Conservation (phyloP, 2,329 filamentous ascomycete genomes). For the Phoma sp. region DNA sequence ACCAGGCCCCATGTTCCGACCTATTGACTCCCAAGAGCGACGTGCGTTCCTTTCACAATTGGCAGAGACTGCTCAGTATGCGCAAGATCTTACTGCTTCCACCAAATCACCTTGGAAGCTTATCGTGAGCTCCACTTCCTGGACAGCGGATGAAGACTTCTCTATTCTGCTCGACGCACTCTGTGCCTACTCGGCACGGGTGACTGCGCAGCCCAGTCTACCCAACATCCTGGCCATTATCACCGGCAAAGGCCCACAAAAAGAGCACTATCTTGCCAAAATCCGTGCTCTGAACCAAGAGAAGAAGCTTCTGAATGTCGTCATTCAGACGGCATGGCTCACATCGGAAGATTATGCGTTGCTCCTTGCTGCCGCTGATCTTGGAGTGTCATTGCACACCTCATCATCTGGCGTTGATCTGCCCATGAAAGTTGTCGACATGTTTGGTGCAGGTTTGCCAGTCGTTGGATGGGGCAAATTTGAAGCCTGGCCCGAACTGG, state of each 20-base stretch:
- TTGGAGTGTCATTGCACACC: slow-evolving; percentile 90
- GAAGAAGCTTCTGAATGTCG: slow-evolving; percentile 71
- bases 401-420: slow-evolving; percentile 94
- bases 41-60: slow-evolving; percentile 68
- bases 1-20: slow-evolving; percentile 81
- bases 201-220: slow-evolving; percentile 54
- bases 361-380: slow-evolving; percentile 81
- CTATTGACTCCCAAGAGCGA: slow-evolving; percentile 56
- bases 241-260: slow-evolving; percentile 90
- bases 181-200: slow-evolving; percentile 69
- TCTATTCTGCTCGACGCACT: slow-evolving; percentile 83
- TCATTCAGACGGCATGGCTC: slow-evolving; percentile 83
- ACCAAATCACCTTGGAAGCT: slow-evolving; percentile 66
- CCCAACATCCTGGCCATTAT: slow-evolving; percentile 85
- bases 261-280: slow-evolving; percentile 71
- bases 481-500: slow-evolving; percentile 88
- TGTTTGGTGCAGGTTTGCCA: slow-evolving; percentile 94
- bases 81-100: slow-evolving; percentile 57
- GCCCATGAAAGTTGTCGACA: slow-evolving; percentile 99
- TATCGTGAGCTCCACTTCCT: slow-evolving; percentile 91
- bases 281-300: slow-evolving; percentile 67
- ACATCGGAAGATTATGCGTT: slow-evolving; percentile 82
- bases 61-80: slow-evolving; percentile 67
- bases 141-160: slow-evolving; percentile 98
- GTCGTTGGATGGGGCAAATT: slow-evolving; percentile 87